These are phyloP conservation scores for Misopates orontium DNA, from an alignment of 257 asterid species.

Conservation along the genomic window DNA sequence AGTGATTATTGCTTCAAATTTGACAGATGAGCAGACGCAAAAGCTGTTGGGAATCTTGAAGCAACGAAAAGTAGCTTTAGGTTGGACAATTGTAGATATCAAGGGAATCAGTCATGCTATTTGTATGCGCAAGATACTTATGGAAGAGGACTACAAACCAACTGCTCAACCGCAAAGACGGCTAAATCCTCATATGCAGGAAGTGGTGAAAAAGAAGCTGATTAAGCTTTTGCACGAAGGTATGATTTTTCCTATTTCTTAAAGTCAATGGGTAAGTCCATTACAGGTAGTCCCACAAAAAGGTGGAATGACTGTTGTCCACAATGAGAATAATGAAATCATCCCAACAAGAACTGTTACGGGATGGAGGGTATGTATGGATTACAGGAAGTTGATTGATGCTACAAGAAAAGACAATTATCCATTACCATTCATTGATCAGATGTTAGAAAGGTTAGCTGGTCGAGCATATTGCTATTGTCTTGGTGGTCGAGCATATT, in stretches of 20 bases:
- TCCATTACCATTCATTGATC: neutral
- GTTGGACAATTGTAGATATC: no score
- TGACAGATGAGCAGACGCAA: no score
- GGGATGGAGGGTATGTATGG: no score
- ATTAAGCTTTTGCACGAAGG: neutral
- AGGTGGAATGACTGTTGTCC: neutral
- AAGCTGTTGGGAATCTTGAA: no score
- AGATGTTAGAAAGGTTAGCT: neutral
- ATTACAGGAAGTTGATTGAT: neutral
- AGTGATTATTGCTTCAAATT: no score
- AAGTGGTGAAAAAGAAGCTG: neutral
- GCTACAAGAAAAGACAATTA: neutral
- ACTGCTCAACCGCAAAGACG: neutral
- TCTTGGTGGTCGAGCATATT: neutral
- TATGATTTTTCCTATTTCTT: neutral
- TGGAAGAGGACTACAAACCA: no score
- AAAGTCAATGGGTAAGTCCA: neutral
- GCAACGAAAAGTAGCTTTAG: no score
- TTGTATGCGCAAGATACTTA: no score
- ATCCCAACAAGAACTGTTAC: no score
- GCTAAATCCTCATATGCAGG: neutral
- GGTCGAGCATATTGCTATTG: neutral
- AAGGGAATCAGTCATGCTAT: no score
- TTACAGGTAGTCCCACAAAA: neutral
- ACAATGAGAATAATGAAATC: no score